Evolutionary conservation across 495 filamentous ascomycete genomes (phyloP).

Genomic region (Neurospora sp.): DNA sequence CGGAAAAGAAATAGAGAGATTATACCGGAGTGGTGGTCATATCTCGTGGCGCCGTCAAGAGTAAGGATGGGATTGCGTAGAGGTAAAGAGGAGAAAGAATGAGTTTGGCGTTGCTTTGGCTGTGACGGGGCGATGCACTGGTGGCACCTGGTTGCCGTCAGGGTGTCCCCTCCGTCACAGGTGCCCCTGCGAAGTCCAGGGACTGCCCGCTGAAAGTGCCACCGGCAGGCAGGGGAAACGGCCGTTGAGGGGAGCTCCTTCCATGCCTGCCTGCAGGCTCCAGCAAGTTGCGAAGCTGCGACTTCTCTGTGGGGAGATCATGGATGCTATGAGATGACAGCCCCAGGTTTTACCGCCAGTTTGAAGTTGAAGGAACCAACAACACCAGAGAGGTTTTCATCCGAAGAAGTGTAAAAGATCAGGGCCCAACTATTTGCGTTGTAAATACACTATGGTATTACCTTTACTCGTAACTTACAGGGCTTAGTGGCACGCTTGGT

Average conservation of each 20-base stretch:
- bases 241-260: too few species aligned
- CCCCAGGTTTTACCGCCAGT: background rate
- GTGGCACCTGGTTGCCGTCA: background rate
- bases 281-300: background rate
- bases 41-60: slow-evolving; percentile 1
- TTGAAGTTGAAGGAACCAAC: background rate
- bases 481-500: background rate
- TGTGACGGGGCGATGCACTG: background rate
- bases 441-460: background rate
- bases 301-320: background rate
- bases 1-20: slow-evolving; percentile 3
- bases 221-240: background rate
- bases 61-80: background rate
- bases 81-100: background rate
- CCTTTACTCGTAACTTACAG: background rate
- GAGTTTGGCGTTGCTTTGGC: background rate
- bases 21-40: slow-evolving; percentile 6
- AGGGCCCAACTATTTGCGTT: background rate
- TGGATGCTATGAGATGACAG: background rate
- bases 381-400: background rate
- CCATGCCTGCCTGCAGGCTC: background rate
- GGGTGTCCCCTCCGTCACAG: background rate
- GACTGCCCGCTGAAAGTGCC: background rate
- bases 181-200: background rate
- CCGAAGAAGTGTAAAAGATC: background rate